Evolutionary conservation across 805 yeast genomes (phyloP).

Genomic region (Suhomyces pyralidae): DNA sequence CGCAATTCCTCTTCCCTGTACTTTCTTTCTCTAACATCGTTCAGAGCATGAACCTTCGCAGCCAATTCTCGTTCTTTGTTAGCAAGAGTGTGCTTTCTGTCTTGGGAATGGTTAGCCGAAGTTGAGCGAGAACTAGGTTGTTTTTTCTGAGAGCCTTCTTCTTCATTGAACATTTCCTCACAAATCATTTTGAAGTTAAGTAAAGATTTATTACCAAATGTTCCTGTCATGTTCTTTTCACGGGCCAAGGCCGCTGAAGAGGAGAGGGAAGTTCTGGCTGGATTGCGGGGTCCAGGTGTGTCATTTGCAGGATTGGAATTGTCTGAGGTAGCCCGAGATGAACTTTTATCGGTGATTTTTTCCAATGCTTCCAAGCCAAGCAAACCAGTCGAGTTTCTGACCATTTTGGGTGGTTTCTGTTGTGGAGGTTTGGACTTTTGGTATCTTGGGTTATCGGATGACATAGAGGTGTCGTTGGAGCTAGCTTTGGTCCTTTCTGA

Average conservation of each 20-base stretch:
- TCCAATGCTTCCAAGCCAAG: conserved; percentile 16
- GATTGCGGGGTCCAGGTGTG: background rate
- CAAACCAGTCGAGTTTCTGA: conserved; percentile 16
- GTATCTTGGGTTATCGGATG: conserved; percentile 10
- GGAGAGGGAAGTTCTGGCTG: conserved; percentile 1
- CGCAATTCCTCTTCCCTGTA: conserved; percentile 18
- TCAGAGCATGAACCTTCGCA: conserved; percentile 10
- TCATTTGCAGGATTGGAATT: background rate
- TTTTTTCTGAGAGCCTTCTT: background rate
- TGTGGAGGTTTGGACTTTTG: conserved; percentile 15
- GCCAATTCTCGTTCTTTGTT: conserved; percentile 14
- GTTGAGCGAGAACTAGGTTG: background rate
- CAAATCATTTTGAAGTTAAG: conserved; percentile 30
- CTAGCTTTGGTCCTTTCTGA: background rate
- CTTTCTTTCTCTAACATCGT: conserved; percentile 11
- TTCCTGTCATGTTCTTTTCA: conserved; percentile 3
- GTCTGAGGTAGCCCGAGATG: background rate
- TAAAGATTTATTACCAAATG: conserved; percentile 20
- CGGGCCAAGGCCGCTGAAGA: background rate
- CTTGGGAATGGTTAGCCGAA: background rate
- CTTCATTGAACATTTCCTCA: conserved; percentile 30
- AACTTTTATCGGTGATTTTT: conserved; percentile 4
- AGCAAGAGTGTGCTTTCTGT: conserved; percentile 1
- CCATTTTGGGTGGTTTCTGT: conserved; percentile 17
- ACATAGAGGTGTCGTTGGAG: conserved; percentile 5